phyloP scores from a whole-genome alignment of 176 grass and related monocot species.

The Carex parvula region DNA sequence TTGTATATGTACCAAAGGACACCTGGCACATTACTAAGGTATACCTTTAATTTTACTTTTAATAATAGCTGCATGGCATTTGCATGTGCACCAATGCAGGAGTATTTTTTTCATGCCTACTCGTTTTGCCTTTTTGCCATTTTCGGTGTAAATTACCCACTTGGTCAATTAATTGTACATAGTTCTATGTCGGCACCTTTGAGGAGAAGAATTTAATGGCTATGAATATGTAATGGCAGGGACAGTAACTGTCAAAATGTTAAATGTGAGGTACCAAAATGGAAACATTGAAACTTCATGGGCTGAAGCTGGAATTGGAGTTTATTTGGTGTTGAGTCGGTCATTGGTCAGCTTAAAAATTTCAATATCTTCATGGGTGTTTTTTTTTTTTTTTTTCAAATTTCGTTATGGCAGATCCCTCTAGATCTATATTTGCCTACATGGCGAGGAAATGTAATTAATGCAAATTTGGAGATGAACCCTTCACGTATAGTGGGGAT shows the following conservation, averaged over 20 bases:
- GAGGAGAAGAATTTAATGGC: not conserved
- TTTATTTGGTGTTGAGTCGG: not conserved
- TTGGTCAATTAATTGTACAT: not conserved
- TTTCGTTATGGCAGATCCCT: conserved; percentile 56
- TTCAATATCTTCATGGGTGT: not conserved
- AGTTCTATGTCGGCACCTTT: not conserved
- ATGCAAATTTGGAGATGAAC: conserved; percentile 78
- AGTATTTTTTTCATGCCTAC: not conserved
- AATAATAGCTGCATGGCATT: not conserved
- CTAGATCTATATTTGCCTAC: conserved; percentile 71
- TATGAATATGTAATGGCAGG: not conserved
- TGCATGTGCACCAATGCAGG: not conserved
- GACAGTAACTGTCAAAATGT: not conserved
- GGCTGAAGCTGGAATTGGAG: not conserved
- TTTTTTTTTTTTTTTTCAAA: not conserved
- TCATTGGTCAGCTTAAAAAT: not conserved
- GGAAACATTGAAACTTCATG: not conserved
- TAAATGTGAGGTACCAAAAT: not conserved
- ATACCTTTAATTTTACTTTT: conserved; percentile 13
- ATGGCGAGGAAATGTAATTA: conserved; percentile 78
- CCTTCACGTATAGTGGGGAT: conserved; percentile 81
- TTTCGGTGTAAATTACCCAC: not conserved
- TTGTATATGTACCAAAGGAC: conserved; percentile 57
- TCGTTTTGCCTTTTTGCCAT: not conserved
- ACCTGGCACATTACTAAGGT: conserved; percentile 72